These are phyloP conservation scores for Candida boidinii DNA, from an alignment of 805 yeast genomes.

Conservation along the genomic window DNA sequence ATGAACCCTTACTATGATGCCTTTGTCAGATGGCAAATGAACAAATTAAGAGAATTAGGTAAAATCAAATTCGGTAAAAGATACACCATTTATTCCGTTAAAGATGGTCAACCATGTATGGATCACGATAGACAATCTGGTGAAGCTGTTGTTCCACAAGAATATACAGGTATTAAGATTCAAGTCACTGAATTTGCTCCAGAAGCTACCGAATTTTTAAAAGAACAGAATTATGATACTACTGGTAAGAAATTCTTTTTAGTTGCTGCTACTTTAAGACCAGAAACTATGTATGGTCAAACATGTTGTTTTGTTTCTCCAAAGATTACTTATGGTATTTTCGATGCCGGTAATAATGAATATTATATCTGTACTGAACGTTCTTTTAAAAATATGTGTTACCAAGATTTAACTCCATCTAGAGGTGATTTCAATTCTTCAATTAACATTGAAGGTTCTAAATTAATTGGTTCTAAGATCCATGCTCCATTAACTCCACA, in stretches of 20 bases:
- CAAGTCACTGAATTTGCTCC: slow-evolving; percentile 51
- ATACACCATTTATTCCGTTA: slow-evolving; percentile 93
- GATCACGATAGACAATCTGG: slow-evolving; percentile 97
- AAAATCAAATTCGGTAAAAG: slow-evolving; percentile 98
- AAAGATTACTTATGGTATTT: slow-evolving; percentile 84
- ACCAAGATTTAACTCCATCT: slow-evolving; percentile 83
- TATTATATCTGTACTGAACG: slow-evolving; percentile 85
- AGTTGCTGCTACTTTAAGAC: slow-evolving; percentile 96
- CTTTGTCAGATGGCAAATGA: slow-evolving; percentile 95
- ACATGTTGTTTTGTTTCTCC: slow-evolving; percentile 97
- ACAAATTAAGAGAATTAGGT: slow-evolving; percentile 71
- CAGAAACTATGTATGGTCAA: slow-evolving; percentile 99
- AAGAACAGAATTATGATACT: slow-evolving; percentile 37
- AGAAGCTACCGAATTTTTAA: slow-evolving; percentile 46
- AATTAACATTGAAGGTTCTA: slow-evolving; percentile 55
- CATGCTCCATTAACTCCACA: slow-evolving; percentile 73
- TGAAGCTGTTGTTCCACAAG: slow-evolving; percentile 96
- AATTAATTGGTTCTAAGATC: slow-evolving; percentile 79
- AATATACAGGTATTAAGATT: slow-evolving; percentile 90
- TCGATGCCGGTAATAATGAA: slow-evolving; percentile 71
- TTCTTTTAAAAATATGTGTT: slow-evolving; percentile 95
- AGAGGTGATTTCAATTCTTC: slow-evolving; percentile 70
- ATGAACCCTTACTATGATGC: slow-evolving; percentile 92
- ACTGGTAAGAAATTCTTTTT: slow-evolving; percentile 61
- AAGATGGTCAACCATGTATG: slow-evolving; percentile 99